A percentile compares a stretch with the other conserved stretches of the same genome.
Conservation (phyloP, 495 filamentous ascomycete species). For the Letharia columbiana region DNA sequence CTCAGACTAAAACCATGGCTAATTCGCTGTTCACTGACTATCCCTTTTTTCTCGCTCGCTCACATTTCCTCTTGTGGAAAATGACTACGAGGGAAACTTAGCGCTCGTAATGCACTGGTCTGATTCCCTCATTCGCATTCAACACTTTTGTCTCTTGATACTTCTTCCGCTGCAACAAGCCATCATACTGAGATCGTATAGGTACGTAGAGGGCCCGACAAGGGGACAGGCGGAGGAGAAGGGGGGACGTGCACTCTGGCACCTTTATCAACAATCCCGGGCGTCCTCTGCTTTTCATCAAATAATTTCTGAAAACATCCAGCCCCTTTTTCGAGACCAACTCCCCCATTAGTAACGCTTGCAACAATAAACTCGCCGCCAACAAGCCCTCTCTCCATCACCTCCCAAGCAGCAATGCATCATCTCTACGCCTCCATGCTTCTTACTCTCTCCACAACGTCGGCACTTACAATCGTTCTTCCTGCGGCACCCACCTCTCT, state of each 20-base stretch:
- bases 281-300: not conserved
- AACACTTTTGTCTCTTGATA: not conserved
- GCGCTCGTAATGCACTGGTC: not conserved
- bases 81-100: not conserved
- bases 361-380: not conserved
- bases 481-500: not conserved
- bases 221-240: not conserved
- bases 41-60: not conserved
- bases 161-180: not conserved
- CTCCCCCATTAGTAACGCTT: not conserved
- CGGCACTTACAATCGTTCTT: not conserved
- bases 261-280: not conserved
- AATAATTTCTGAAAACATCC: not conserved
- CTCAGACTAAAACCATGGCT: not conserved
- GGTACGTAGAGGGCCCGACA: not conserved
- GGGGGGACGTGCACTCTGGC: not conserved
- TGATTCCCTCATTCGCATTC: not conserved
- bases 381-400: not conserved
- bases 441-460: not conserved
- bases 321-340: not conserved
- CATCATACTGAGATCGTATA: not conserved
- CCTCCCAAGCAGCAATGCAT: not conserved
- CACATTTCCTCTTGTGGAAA: not conserved
- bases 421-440: conserved; percentile 24
- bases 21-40: not conserved